Percentiles rank a stretch among this genome's conserved stretches.
Conservation (phyloP, 768 basidiomycete genomes). For the Tephrocybe sp. region DNA sequence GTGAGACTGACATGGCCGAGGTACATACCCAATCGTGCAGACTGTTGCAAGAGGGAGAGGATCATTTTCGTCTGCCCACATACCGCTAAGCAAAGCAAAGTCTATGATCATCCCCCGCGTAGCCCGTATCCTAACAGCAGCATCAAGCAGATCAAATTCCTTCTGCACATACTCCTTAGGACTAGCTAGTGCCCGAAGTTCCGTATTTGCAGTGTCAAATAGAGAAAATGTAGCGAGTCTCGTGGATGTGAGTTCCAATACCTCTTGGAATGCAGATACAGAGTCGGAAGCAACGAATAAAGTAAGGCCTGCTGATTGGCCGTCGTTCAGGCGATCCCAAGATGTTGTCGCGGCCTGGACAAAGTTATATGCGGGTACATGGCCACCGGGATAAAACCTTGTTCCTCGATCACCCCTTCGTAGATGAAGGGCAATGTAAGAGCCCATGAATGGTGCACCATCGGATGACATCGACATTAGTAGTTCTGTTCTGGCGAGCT, state of each 20-base stretch:
- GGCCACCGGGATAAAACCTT: slow-evolving; percentile 35
- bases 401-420: slow-evolving; percentile 59
- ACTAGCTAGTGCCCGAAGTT: slow-evolving; percentile 47
- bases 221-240: slow-evolving; percentile 42
- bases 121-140: slow-evolving; percentile 39
- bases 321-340: slow-evolving; percentile 34
- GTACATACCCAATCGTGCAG: slow-evolving; percentile 54
- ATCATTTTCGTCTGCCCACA: slow-evolving; percentile 49
- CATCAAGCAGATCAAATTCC: slow-evolving; percentile 40
- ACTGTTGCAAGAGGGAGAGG: slow-evolving; percentile 48
- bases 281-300: slow-evolving; percentile 66
- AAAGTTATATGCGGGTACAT: slow-evolving; percentile 51
- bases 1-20: background rate
- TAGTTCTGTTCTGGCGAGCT: slow-evolving; percentile 46
- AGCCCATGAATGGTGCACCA: slow-evolving; percentile 3
- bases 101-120: slow-evolving; percentile 69
- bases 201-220: slow-evolving; percentile 34
- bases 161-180: slow-evolving; percentile 52
- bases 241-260: slow-evolving; percentile 36
- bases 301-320: slow-evolving; percentile 26
- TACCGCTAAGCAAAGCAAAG: slow-evolving; percentile 60
- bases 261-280: slow-evolving; percentile 38
- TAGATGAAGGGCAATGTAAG: slow-evolving; percentile 59
- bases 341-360: slow-evolving; percentile 37
- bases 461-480: slow-evolving; percentile 19